Evolutionary conservation across 257 asterid species (phyloP).

Genomic region (Fraxinus anomala): DNA sequence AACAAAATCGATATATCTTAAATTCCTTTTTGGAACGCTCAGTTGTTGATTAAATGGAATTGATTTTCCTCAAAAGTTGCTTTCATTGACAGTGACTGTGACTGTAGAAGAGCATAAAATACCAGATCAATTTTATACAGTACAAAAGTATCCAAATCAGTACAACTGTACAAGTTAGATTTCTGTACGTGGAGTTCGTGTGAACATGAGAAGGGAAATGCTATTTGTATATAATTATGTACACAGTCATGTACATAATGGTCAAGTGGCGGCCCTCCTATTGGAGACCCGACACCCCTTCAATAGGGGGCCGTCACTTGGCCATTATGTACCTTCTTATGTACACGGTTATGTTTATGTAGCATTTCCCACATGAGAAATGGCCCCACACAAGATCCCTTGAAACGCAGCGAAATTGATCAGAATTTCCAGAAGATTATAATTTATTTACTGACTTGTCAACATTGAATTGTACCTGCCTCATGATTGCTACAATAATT

Average conservation of each 20-base stretch:
- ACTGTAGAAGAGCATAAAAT: background rate
- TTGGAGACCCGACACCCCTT: no score
- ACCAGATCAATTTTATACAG: background rate
- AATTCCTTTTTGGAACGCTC: background rate
- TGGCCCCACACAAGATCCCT: conserved; percentile 10
- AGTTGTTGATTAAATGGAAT: background rate
- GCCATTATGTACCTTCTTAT: no score
- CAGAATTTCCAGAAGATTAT: background rate
- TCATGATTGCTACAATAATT: background rate
- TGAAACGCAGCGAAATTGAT: background rate
- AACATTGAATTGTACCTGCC: background rate
- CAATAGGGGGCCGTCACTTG: no score
- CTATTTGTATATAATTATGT: no score
- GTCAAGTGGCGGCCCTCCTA: no score
- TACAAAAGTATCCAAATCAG: background rate
- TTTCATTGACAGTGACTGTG: background rate
- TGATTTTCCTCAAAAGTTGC: conserved; percentile 2
- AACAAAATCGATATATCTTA: no score
- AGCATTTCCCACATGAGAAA: no score
- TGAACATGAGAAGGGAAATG: conserved; percentile 21
- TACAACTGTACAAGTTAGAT: conserved; percentile 19
- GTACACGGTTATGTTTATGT: no score
- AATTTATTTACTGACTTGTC: background rate
- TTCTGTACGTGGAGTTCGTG: conserved; percentile 8
- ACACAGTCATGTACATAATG: no score